Base-by-base conservation (phyloP, 495 filamentous ascomycete genomes). In the Penicillium longicatenatum region DNA sequence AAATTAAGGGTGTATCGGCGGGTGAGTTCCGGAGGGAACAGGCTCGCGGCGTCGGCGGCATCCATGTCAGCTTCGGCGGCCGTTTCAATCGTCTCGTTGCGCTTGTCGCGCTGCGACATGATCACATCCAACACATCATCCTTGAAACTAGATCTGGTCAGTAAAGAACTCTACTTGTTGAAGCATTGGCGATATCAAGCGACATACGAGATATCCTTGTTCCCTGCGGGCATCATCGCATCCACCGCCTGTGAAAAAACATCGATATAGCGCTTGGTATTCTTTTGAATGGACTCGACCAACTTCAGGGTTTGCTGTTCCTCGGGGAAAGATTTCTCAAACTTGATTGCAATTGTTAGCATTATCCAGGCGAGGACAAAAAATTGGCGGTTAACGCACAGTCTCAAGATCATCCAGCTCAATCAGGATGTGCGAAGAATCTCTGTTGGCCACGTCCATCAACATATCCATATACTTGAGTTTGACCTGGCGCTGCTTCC, bases 111-210 rank as follows among this genome's bases (percentile, higher is more conserved):
- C 71, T 95, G 91, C 9, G 90, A 89, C 85, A 96, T 93, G 61
- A 98, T 90, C 26, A 98, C 89, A 74, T 98, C 94, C 22, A 98
- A 81, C 16, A 98, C 95, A 70, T 98, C 94, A 62, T 97, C 92
- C 71, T 97, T 97, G 79, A 95, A 97, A 39, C 89, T 92, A 61
- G 5, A 22, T 5, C n/a, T 11, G 45, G 17, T 69, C 57, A 64
- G 55, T 41, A 30, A 20, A 51, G 10, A n/a, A 21, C 9, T 2
- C 9, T 21, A 24, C 20, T 39, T 24, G 7, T 20, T 12, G 8
- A 37, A 8, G 31, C 16, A 12, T 14, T 24, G 8, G 7, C 20
- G 6, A 26, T n/a, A 26, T 33, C 3, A 30, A 46, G 29, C n/a
- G 47, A 61, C 87, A 50, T 86, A 92, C 85, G 86, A 89, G 60